Evolutionary conservation across 169 alveolate species (phyloP).

Genomic region (Cryptosporidium sp.): DNA sequence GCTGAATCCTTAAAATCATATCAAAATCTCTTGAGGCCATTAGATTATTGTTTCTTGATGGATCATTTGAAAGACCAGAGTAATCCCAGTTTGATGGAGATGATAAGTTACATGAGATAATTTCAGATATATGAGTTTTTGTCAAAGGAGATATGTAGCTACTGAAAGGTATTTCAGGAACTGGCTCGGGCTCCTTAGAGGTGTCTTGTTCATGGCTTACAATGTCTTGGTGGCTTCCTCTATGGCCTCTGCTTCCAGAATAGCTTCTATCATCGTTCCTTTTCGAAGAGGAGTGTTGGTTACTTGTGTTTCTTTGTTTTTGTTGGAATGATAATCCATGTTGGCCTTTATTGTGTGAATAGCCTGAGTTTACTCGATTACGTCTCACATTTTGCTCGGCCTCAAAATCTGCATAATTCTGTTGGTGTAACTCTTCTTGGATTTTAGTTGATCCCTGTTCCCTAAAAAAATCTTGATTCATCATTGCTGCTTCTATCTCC

Average conservation of each 20-base stretch:
- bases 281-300: neutral
- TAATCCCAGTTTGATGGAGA: slow-evolving; percentile 18
- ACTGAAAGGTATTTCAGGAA: slow-evolving; percentile 34
- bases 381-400: neutral
- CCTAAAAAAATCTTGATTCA: slow-evolving; percentile 53
- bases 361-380: slow-evolving; percentile 6
- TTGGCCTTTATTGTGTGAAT: slow-evolving; percentile 11
- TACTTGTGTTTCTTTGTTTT: neutral
- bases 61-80: neutral
- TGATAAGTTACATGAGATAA: slow-evolving; percentile 15
- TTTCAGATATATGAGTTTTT: slow-evolving; percentile 26
- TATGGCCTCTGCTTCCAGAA: neutral
- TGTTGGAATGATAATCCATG: slow-evolving; percentile 1
- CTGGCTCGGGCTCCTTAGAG: slow-evolving; percentile 11
- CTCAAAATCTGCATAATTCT: neutral
- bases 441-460: neutral
- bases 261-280: slow-evolving; percentile 19
- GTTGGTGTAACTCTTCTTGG: neutral
- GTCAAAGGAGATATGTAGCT: slow-evolving; percentile 52
- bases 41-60: slow-evolving; percentile 16
- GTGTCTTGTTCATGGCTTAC: neutral
- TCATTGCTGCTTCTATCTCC: slow-evolving; percentile 54
- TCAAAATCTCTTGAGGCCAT: slow-evolving; percentile 72
- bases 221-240: slow-evolving; percentile 9
- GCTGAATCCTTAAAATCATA: slow-evolving; percentile 58